phyloP scores from a whole-genome alignment of 2,329 filamentous ascomycete species.

The Calonectria hongkongensis region DNA sequence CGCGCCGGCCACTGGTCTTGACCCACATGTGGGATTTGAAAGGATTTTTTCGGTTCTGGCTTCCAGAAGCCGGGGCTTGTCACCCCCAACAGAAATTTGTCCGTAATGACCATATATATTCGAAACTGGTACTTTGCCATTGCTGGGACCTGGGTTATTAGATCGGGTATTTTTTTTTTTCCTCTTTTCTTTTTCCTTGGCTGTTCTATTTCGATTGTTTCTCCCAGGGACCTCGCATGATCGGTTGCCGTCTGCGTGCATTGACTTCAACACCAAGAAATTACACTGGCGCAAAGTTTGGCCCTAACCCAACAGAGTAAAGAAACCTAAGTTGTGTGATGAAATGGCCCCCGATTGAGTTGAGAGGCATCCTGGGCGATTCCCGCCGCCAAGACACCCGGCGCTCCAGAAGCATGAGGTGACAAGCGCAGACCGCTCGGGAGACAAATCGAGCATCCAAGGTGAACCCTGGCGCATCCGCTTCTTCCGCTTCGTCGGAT shows the following conservation, averaged over 20 bases:
- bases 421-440: conserved; percentile 15
- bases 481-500: conserved; percentile 9
- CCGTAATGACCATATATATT: conserved; percentile 8
- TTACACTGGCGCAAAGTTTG: conserved; percentile 6
- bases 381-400: conserved; percentile 19
- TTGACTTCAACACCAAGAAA: conserved; percentile 19
- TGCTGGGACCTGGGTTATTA: not conserved
- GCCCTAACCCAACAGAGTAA: conserved; percentile 10
- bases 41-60: conserved; percentile 9
- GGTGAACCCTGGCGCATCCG: conserved; percentile 7
- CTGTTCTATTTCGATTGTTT: not conserved
- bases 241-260: not conserved
- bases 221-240: conserved; percentile 1
- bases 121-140: conserved; percentile 11
- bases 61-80: not conserved
- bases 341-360: conserved; percentile 11
- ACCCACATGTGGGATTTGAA: conserved; percentile 24
- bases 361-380: conserved; percentile 4
- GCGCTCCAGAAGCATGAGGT: conserved; percentile 13
- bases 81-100: conserved; percentile 5
- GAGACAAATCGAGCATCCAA: not conserved
- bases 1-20: not conserved
- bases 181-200: not conserved
- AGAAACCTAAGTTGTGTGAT: conserved; percentile 15
- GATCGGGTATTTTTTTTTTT: not conserved